These are phyloP conservation scores for Tolypocladium capitatum DNA, from an alignment of 2,329 filamentous ascomycete genomes.

Conservation along the genomic window DNA sequence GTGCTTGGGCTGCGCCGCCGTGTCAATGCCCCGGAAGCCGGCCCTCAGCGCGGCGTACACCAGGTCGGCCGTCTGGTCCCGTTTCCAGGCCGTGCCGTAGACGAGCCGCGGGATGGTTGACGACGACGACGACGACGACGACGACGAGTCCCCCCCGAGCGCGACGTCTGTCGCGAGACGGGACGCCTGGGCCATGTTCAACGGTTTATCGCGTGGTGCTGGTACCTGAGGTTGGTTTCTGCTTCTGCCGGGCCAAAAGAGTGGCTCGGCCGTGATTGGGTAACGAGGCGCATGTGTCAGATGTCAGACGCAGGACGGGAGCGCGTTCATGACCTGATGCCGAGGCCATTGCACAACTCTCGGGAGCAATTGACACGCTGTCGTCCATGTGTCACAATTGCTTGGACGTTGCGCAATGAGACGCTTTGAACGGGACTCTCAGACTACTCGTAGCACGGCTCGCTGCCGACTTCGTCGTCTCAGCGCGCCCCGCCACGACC, in stretches of 20 bases:
- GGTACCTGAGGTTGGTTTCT: no score
- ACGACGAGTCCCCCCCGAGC: constrained; percentile 15
- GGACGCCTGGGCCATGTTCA: constrained; percentile 12
- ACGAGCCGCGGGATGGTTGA: constrained; percentile 40
- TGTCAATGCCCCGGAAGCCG: constrained; percentile 65
- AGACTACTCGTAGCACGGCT: background rate
- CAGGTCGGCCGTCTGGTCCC: constrained; percentile 49
- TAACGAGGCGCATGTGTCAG: background rate
- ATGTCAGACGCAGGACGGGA: background rate
- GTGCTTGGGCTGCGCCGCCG: constrained; percentile 65
- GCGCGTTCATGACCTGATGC: no score
- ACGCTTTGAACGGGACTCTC: background rate
- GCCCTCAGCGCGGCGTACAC: constrained; percentile 54
- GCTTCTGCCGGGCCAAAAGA: no score
- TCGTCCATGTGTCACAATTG: background rate
- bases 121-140: constrained; percentile 6
- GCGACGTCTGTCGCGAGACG: constrained; percentile 20
- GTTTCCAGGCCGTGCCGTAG: constrained; percentile 84
- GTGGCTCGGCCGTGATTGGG: background rate
- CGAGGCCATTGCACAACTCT: background rate
- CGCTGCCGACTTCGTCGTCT: no score
- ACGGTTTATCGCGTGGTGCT: constrained; percentile 1
- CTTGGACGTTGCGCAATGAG: no score
- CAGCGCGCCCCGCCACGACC: no score
- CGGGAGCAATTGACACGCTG: background rate